phyloP scores from a whole-genome alignment of 2,329 filamentous ascomycete genomes.

The Graphiopsis chlorocephala region DNA sequence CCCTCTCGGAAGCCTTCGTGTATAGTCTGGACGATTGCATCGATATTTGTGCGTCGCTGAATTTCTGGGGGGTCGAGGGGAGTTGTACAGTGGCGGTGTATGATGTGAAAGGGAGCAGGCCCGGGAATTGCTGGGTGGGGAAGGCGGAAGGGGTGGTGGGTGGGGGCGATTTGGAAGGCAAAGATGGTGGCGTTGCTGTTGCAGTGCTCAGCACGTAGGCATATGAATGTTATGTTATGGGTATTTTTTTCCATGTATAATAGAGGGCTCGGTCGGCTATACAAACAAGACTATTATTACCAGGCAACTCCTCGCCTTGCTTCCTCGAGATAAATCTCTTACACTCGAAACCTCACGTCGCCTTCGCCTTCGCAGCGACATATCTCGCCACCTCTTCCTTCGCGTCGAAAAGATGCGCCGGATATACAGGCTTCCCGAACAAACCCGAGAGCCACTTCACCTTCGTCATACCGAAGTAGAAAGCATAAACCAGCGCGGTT shows the following conservation, averaged over 20 bases:
- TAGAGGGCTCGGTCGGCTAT: neutral
- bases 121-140: constrained; percentile 35
- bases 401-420: neutral
- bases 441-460: constrained; percentile 1
- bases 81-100: constrained; percentile 36
- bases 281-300: neutral
- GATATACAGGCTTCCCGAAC: neutral
- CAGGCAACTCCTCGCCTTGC: neutral
- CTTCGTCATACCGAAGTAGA: constrained; percentile 7
- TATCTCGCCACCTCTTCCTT: neutral
- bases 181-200: constrained; percentile 18
- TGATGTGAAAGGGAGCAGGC: constrained; percentile 24
- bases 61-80: constrained; percentile 22
- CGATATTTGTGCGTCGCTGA: constrained; percentile 35
- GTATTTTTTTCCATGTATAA: neutral
- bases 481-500: neutral
- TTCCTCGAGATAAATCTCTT: neutral
- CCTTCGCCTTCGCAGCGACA: neutral
- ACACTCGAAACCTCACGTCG: neutral
- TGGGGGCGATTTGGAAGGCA: neutral
- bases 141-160: constrained; percentile 18
- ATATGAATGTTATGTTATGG: neutral
- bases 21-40: constrained; percentile 38
- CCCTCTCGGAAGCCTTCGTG: constrained; percentile 32
- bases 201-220: constrained; percentile 9